These are phyloP conservation scores for Pleurotus platypus DNA, from an alignment of 768 basidiomycete species.

Conservation along the genomic window DNA sequence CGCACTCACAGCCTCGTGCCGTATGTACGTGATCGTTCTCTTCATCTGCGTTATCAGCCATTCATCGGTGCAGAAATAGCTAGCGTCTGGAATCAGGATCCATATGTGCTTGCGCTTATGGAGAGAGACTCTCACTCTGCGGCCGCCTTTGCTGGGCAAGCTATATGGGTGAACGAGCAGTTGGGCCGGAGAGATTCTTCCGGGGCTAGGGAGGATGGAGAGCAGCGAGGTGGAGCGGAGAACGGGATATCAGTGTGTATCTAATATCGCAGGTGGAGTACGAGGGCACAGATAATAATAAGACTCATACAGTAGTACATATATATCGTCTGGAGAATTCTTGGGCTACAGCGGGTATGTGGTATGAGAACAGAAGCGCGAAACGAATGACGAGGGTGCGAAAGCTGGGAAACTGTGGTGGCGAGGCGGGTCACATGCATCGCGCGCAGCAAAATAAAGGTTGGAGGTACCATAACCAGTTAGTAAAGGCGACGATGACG, in stretches of 20 bases:
- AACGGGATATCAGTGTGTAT: neutral
- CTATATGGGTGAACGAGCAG: no score
- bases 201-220: no score
- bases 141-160: no score
- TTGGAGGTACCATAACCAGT: neutral
- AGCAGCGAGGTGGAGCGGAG: no score
- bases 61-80: no score
- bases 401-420: neutral
- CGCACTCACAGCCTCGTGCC: no score
- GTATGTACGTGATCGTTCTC: no score
- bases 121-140: no score
- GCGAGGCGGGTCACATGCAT: neutral
- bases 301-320: constrained; percentile 1
- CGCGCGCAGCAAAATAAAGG: neutral
- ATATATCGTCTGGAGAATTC: neutral
- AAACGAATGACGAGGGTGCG: neutral
- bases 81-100: no score
- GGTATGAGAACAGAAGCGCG: neutral
- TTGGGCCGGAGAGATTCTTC: no score
- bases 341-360: constrained; percentile 7
- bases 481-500: neutral
- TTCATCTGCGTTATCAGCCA: no score
- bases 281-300: neutral
- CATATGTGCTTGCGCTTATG: no score
- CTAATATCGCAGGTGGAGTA: neutral